Base-by-base conservation (phyloP, 2,329 filamentous ascomycete species). In the Colletotrichum tabaci region DNA sequence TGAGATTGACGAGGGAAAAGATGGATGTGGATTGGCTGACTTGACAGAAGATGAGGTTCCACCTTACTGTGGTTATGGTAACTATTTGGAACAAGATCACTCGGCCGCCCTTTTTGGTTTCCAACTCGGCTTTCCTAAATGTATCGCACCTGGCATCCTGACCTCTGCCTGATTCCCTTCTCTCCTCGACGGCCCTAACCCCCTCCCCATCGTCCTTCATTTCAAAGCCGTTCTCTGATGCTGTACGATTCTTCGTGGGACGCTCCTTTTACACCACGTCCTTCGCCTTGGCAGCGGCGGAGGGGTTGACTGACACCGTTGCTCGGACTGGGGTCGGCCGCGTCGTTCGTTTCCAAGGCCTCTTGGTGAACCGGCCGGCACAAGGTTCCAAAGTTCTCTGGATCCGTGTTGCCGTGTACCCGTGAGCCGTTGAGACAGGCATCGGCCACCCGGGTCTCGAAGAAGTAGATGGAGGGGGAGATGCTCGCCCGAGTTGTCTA, bases 71-170 rank as follows among this genome's bases (percentile, higher is more conserved):
- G 30, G 8, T 35, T 9, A 58, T 67, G 50, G 56, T 26, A 57
- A 35, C n/a, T 16, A 44, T 50, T 49, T 46, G 64, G 57, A 62
- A 52, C 26, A 47, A 46, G 50, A 71, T 57, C 50, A 42, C 58
- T 62, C 50, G 46, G 64, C 21, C 46, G 35, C 50, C 50, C 42
- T 49, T 35, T 57, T 61, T 62, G 57, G 68, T 71, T 67, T 67
- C 57, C 58, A 67, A 62, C 26, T 16, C 15, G 13, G 40, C 64
- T 57, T 62, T 67, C 63, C 26, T 57, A 64, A 62, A 67, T 71
- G 57, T 62, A 44, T 46, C 64, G 13, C 58, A 13, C 9, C 3
- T 4, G 2, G 26, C 26, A 16, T 55, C 12, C 6, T 26, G 2
- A 38, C n/a, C 12, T 3, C 16, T 35, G 8, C 30, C 30, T 6